phyloP scores from a whole-genome alignment of 169 alveolate genomes.

The Theileria parva region DNA sequence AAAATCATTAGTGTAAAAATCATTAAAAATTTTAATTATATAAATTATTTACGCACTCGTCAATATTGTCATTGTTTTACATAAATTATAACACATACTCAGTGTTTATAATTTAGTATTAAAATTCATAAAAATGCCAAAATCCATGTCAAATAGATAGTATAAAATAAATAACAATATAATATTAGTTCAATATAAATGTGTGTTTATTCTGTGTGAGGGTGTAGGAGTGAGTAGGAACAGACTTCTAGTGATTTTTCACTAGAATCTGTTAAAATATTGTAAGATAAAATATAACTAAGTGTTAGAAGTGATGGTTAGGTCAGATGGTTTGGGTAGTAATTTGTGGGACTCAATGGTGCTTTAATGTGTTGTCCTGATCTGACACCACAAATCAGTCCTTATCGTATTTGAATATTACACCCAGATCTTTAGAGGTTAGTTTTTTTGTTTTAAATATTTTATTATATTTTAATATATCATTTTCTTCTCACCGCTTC shows the following conservation, averaged over 20 bases:
- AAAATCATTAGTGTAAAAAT: too few species aligned
- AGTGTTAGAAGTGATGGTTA: background rate
- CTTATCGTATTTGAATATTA: conserved; percentile 13
- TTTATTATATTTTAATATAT: background rate
- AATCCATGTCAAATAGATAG: background rate
- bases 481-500: background rate
- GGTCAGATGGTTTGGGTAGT: background rate
- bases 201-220: background rate
- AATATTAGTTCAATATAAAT: background rate
- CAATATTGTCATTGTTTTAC: background rate
- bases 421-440: conserved; percentile 9
- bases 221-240: background rate
- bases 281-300: background rate
- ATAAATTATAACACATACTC: too few species aligned
- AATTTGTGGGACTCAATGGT: conserved; percentile 9
- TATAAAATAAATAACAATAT: too few species aligned
- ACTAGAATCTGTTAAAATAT: background rate
- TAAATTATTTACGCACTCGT: background rate
- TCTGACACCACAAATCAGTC: conserved; percentile 9
- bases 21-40: too few species aligned
- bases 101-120: too few species aligned
- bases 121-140: background rate
- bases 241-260: background rate
- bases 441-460: conserved; percentile 2
- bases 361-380: background rate